A percentile compares a stretch with the other conserved stretches of the same genome.
Conservation (phyloP, 2,329 filamentous ascomycete species). For the Coniochaeta prunicola region DNA sequence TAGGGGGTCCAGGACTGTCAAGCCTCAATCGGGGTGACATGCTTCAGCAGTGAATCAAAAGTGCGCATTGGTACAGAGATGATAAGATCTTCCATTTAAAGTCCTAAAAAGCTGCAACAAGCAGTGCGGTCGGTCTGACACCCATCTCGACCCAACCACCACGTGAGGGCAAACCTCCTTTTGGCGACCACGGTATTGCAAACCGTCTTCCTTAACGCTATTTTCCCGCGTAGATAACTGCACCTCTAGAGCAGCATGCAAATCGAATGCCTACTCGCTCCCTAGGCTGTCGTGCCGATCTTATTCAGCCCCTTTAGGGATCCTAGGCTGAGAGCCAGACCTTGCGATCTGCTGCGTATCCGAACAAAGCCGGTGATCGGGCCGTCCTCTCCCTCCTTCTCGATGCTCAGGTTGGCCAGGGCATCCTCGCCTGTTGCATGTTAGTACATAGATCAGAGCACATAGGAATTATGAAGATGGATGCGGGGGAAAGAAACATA, state of each 20-base stretch:
- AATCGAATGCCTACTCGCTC: not conserved
- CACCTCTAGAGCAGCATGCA: not conserved
- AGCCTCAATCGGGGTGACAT: not conserved
- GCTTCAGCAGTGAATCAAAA: not conserved
- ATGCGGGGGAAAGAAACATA: constrained; percentile 51
- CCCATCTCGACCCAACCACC: not conserved
- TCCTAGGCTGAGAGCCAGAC: constrained; percentile 85
- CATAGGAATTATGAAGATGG: not conserved
- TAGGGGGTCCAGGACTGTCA: not conserved
- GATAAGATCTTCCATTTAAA: not conserved
- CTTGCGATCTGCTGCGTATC: constrained; percentile 95
- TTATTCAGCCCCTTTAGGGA: constrained; percentile 93
- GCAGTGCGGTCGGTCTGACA: not conserved
- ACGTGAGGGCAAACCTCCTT: not conserved
- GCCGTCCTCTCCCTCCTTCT: constrained; percentile 92
- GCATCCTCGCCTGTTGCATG: constrained; percentile 78
- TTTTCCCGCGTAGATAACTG: not conserved
- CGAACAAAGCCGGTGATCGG: constrained; percentile 95
- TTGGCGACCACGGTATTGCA: not conserved
- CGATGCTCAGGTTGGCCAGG: constrained; percentile 92
- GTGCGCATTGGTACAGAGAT: not conserved
- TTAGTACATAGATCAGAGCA: constrained; percentile 9
- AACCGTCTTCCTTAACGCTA: not conserved
- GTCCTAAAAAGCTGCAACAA: not conserved
- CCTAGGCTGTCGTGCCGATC: constrained; percentile 42